Percentiles rank a stretch among this genome's conserved stretches.
Conservation (phyloP, 2,329 filamentous ascomycete genomes). For the Periconia sp. region DNA sequence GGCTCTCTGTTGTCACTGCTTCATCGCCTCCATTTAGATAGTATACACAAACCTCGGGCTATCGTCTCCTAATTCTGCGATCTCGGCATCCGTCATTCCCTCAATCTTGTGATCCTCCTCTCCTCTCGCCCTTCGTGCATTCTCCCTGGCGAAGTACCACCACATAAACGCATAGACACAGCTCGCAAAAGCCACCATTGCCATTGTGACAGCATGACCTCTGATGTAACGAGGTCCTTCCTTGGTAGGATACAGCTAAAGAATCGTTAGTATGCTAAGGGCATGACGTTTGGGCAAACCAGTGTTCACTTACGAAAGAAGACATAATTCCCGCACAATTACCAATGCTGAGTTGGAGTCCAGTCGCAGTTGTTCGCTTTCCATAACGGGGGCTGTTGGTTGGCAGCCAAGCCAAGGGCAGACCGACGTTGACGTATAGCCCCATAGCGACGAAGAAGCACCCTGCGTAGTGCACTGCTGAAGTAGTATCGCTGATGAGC, state of each 20-base stretch:
- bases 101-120: slow-evolving; percentile 49
- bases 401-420: slow-evolving; percentile 65
- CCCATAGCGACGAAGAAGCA: slow-evolving; percentile 79
- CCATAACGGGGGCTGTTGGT: slow-evolving; percentile 77
- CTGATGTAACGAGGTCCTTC: slow-evolving; percentile 55
- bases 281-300: not conserved
- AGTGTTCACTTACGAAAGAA: slow-evolving; percentile 64
- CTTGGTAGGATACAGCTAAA: slow-evolving; percentile 52
- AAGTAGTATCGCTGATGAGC: slow-evolving; percentile 64
- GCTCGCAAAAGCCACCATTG: slow-evolving; percentile 53
- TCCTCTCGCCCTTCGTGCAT: slow-evolving; percentile 46
- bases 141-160: slow-evolving; percentile 45
- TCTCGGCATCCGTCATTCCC: slow-evolving; percentile 50
- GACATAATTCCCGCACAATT: slow-evolving; percentile 77
- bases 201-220: slow-evolving; percentile 60
- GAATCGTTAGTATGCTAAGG: not conserved
- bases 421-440: slow-evolving; percentile 66
- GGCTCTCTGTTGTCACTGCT: too few relatives aligned
- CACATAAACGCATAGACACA: slow-evolving; percentile 47
- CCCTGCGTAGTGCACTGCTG: slow-evolving; percentile 74
- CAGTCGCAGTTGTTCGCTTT: slow-evolving; percentile 75
- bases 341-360: slow-evolving; percentile 72
- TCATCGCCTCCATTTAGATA: slow-evolving; percentile 19
- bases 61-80: slow-evolving; percentile 53
- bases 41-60: slow-evolving; percentile 54